Conservation (phyloP, 2,329 filamentous ascomycete species). For the Tolypocladium paradoxum region DNA sequence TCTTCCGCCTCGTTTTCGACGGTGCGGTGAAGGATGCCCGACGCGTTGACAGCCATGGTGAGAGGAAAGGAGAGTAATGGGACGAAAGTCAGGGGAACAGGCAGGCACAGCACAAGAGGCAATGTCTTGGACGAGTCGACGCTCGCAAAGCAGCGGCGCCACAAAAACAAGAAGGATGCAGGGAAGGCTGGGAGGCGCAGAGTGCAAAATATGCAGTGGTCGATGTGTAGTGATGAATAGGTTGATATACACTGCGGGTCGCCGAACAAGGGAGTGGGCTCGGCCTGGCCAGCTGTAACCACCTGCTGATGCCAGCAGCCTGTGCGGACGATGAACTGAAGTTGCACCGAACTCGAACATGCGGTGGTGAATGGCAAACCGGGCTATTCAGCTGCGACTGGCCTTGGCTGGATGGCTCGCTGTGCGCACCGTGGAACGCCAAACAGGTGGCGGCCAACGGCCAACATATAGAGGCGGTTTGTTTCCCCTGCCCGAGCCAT, state of each 20-base stretch:
- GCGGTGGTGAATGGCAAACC: not conserved
- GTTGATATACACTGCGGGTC: not conserved
- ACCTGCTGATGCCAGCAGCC: not conserved
- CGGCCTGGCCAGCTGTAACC: not conserved
- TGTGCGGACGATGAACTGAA: not conserved
- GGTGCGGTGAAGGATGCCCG: conserved; percentile 16
- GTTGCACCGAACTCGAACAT: not conserved
- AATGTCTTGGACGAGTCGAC: not conserved
- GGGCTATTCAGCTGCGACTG: not conserved
- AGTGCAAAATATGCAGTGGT: not conserved
- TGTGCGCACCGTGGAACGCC: not conserved
- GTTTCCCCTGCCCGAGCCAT: not conserved
- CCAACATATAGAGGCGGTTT: not conserved
- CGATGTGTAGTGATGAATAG: not conserved
- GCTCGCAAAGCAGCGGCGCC: not conserved
- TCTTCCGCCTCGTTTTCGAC: conserved; percentile 16
- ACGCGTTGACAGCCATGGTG: conserved; percentile 16
- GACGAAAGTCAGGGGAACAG: not conserved
- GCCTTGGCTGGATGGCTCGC: not conserved
- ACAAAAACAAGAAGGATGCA: not conserved
- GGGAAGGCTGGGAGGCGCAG: not conserved
- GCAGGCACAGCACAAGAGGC: not conserved
- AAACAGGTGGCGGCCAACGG: not conserved
- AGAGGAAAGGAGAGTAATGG: not conserved
- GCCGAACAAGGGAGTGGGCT: not conserved